A percentile compares a stretch with the other conserved stretches of the same genome.
phyloP scores from a whole-genome alignment of 2,329 filamentous ascomycete genomes.

The Rhinocladiella similis region DNA sequence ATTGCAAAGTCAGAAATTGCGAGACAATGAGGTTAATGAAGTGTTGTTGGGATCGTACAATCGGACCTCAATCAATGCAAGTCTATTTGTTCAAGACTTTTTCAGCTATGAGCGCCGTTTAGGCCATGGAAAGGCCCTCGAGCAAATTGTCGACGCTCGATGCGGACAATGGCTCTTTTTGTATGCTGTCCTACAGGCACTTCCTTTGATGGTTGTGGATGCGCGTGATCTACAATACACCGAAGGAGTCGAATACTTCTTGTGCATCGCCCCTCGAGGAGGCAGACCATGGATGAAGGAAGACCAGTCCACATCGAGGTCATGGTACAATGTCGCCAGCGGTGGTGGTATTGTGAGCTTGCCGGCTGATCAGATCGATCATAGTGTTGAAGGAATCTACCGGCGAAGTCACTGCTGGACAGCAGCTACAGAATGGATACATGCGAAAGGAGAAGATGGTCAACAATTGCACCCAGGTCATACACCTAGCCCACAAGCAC shows the following conservation, averaged over 20 bases:
- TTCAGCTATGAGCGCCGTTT: slow-evolving; percentile 49
- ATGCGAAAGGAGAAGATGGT: slow-evolving; percentile 35
- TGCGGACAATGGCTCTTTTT: slow-evolving; percentile 54
- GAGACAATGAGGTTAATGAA: slow-evolving; percentile 73
- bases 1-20: slow-evolving; percentile 71
- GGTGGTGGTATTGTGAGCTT: slow-evolving; percentile 61
- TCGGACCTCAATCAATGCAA: slow-evolving; percentile 61
- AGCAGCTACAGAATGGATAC: slow-evolving; percentile 62
- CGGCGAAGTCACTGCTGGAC: slow-evolving; percentile 69
- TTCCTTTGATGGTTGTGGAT: slow-evolving; percentile 52
- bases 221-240: slow-evolving; percentile 46
- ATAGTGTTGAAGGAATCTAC: slow-evolving; percentile 68
- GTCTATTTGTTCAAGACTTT: slow-evolving; percentile 48
- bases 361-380: slow-evolving; percentile 64
- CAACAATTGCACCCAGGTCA: slow-evolving; percentile 5
- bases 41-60: slow-evolving; percentile 83
- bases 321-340: slow-evolving; percentile 60
- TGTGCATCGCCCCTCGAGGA: slow-evolving; percentile 50
- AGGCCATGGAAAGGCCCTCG: slow-evolving; percentile 44
- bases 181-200: slow-evolving; percentile 51
- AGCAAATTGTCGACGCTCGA: slow-evolving; percentile 48
- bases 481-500: slow-evolving; percentile 6
- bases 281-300: slow-evolving; percentile 51
- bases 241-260: slow-evolving; percentile 51
- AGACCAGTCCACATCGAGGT: slow-evolving; percentile 44